phyloP scores from a whole-genome alignment of 805 yeast genomes.

The Metschnikowia baotianmanensis region DNA sequence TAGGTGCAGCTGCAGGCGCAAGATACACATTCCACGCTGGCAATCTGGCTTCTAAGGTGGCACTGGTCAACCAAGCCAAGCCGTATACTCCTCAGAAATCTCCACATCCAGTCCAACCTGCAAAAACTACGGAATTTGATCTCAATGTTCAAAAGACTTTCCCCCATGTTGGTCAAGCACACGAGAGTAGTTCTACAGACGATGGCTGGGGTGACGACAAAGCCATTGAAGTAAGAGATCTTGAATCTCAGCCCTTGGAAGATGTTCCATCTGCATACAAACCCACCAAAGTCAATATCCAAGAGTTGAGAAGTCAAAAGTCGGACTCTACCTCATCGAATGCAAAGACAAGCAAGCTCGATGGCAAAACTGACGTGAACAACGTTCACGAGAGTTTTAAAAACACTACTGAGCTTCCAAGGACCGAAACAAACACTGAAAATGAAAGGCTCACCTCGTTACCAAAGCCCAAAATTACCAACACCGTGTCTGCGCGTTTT shows the following conservation, averaged over 20 bases:
- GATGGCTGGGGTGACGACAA: slow-evolving; percentile 76
- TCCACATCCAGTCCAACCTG: too few relatives aligned
- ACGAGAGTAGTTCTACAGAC: slow-evolving; percentile 23
- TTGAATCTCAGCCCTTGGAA: slow-evolving; percentile 47
- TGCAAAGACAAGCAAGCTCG: too few relatives aligned
- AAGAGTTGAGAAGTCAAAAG: slow-evolving; percentile 49
- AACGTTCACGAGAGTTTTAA: neutral
- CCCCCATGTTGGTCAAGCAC: neutral
- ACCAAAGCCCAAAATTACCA: slow-evolving; percentile 59
- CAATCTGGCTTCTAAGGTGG: slow-evolving; percentile 8
- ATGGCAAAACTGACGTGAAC: neutral
- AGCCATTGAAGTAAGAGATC: slow-evolving; percentile 55
- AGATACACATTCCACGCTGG: slow-evolving; percentile 49
- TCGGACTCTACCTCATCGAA: slow-evolving; percentile 45
- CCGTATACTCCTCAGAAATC: too few relatives aligned
- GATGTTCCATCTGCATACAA: slow-evolving; percentile 60
- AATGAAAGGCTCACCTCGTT: slow-evolving; percentile 56
- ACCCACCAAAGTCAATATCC: slow-evolving; percentile 62
- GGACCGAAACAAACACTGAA: too few relatives aligned
- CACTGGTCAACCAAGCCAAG: too few relatives aligned
- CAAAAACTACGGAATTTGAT: too few relatives aligned
- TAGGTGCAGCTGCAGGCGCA: slow-evolving; percentile 94
- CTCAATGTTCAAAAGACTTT: neutral
- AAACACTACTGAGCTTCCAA: too few relatives aligned
- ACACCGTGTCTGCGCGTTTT: slow-evolving; percentile 51